Evolutionary conservation across 1,284 basidiomycete species (phyloP).

Genomic region (Tetrapyrgos nigripes): DNA sequence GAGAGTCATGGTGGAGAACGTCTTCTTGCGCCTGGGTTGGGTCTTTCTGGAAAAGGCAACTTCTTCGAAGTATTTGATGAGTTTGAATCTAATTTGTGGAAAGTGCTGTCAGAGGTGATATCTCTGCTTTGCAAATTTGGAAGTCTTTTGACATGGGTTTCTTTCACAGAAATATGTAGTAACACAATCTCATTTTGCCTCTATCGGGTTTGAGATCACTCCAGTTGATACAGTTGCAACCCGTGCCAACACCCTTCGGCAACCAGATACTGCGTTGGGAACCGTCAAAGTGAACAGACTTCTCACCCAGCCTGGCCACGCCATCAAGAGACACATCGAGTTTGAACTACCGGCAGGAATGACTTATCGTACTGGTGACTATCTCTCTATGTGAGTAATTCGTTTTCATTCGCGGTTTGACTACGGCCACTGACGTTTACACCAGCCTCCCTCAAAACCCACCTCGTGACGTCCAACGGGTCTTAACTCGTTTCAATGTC

Average conservation of each 20-base stretch:
- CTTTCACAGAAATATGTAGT: too few relatives aligned
- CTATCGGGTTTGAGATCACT: slow-evolving; percentile 35
- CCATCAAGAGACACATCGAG: slow-evolving; percentile 51
- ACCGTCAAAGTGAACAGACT: slow-evolving; percentile 46
- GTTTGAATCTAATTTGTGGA: slow-evolving; percentile 50
- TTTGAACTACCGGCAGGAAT: slow-evolving; percentile 48
- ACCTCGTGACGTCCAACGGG: slow-evolving; percentile 42
- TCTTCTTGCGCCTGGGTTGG: slow-evolving; percentile 45
- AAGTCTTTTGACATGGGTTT: too few relatives aligned
- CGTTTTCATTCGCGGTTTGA: not conserved
- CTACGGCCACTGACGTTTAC: not conserved
- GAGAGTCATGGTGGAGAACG: slow-evolving; percentile 45
- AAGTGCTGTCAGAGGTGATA: slow-evolving; percentile 37
- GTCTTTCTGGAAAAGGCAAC: slow-evolving; percentile 48
- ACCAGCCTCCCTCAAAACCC: slow-evolving; percentile 48
- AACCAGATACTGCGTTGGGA: slow-evolving; percentile 43
- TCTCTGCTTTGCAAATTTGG: not conserved
- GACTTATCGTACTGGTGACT: slow-evolving; percentile 52
- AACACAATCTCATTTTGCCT: slow-evolving; percentile 14
- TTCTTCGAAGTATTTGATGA: slow-evolving; percentile 55
- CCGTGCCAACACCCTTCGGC: slow-evolving; percentile 43
- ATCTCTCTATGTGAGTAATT: slow-evolving; percentile 50
- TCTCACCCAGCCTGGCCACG: slow-evolving; percentile 44
- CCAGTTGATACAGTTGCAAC: slow-evolving; percentile 38
- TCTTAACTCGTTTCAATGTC: slow-evolving; percentile 43